A percentile compares a stretch with the other conserved stretches of the same genome.
These are phyloP conservation scores for Anethum foeniculum DNA, from an alignment of 140 eudicot species.

Conservation along the genomic window DNA sequence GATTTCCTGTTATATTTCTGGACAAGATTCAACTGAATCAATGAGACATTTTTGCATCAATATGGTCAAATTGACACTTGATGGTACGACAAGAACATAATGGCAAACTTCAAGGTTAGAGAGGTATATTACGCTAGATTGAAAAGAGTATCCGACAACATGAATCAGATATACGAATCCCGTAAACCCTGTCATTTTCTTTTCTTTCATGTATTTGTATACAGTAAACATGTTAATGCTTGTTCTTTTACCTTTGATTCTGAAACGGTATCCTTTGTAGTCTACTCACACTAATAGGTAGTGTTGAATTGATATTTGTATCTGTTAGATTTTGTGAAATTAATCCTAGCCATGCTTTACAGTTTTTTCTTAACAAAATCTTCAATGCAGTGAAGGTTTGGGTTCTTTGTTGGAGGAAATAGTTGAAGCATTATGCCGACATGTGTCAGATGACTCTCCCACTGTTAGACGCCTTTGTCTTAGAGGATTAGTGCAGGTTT, in stretches of 20 bases:
- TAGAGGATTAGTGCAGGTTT: conserved; percentile 91
- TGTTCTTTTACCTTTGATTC: not conserved
- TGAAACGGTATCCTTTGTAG: not conserved
- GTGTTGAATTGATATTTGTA: not conserved
- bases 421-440: conserved; percentile 90
- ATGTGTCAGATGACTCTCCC: conserved; percentile 92
- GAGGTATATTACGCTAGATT: not conserved
- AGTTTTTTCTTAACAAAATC: conserved; percentile 1
- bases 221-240: not conserved
- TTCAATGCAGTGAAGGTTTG: conserved; percentile 66
- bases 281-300: not conserved
- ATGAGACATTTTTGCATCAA: not conserved
- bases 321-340: conserved; percentile 6
- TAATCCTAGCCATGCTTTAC: not conserved
- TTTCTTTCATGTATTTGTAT: not conserved
- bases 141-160: not conserved
- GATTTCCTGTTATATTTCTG: not conserved
- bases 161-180: not conserved
- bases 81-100: not conserved
- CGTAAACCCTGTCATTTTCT: not conserved
- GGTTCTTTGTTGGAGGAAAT: conserved; percentile 69
- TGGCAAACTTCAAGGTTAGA: not conserved
- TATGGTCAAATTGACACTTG: not conserved
- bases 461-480: conserved; percentile 92
- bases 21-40: not conserved